Percentiles rank a stretch among this genome's conserved stretches.
phyloP scores from a whole-genome alignment of 495 filamentous ascomycete genomes.

The Penicillium paxilli region DNA sequence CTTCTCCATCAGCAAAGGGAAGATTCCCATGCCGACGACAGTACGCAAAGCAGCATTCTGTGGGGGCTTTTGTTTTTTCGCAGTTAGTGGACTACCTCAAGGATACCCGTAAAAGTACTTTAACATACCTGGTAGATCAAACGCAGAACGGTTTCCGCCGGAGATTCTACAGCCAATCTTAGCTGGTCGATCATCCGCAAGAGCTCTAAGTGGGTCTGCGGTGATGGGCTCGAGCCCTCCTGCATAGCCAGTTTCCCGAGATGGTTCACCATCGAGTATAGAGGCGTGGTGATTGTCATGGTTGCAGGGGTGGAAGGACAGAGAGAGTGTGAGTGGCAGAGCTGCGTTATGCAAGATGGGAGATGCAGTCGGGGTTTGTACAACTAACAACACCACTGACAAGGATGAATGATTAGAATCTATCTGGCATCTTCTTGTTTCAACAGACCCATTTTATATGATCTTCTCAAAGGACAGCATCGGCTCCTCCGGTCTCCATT shows the following conservation, averaged over 20 bases:
- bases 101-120: background rate
- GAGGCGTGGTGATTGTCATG: constrained; percentile 21
- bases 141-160: constrained; percentile 35
- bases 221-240: constrained; percentile 18
- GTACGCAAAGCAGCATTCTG: constrained; percentile 40
- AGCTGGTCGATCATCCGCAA: constrained; percentile 33
- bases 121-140: constrained; percentile 39
- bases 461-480: background rate
- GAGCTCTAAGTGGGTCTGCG: constrained; percentile 31
- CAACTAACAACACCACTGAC: background rate
- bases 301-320: background rate
- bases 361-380: background rate
- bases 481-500: background rate
- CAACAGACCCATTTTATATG: background rate
- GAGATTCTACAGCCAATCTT: constrained; percentile 32
- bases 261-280: constrained; percentile 26
- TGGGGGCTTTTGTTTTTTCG: constrained; percentile 30
- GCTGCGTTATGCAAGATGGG: background rate
- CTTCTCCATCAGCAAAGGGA: constrained; percentile 28
- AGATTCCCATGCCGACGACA: constrained; percentile 36
- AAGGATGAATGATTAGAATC: background rate
- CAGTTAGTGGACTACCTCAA: background rate
- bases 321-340: too few relatives aligned
- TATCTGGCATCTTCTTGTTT: background rate
- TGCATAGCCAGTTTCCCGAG: constrained; percentile 23